Base-by-base conservation (phyloP, 2,329 filamentous ascomycete genomes). In the Lachnellula arida region DNA sequence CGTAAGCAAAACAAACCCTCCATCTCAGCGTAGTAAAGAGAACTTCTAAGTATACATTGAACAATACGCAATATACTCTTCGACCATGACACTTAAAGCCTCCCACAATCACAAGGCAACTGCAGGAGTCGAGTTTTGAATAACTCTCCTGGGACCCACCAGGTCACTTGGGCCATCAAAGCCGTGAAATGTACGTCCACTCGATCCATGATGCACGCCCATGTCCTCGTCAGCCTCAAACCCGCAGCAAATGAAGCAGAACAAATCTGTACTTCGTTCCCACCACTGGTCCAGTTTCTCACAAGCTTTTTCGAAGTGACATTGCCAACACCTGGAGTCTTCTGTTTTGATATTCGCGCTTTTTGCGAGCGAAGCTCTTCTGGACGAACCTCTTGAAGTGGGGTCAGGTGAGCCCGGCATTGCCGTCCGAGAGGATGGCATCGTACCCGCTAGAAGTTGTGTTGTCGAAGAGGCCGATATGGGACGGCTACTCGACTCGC, bases 241-340 rank as follows among this genome's bases (percentile, higher is more conserved):
- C 9, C 63, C 65, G 59, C 65, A 68, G 42, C 65, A 68, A 19
- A 63, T 46, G 51, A 64, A 62, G 34, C 62, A 67, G 3, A 64
- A 2, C 47, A 61, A 60, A 17, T 64, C 50, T 2, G 54, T 51
- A 17, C 51, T 56, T 7, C 51, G 48, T 11, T 55, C 39, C 54
- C 62, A 64, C 57, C 58, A 65, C 42, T 57, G 22, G 51, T 68
- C 54, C 39, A 65, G 32, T 53, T 64, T 56, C 43, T 63, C 50
- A 46, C 61, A 23, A 19, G 60, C 53, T 28, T 67, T 49, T 22
- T 61, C 49, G 17, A 65, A 3, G 7, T 49, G 56, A 35, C 66
- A 67, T 55, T 61, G 66, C 65, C 66, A 68, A 47, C 65, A 67
- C 35, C 44, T 63, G 14, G 17, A 14, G n/a, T 54, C 6, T 44